Evolutionary conservation across 1,284 basidiomycete species (phyloP), one percentile per base, ranked within the genome.

Genomic region (Malassezia yamatoensis): DNA sequence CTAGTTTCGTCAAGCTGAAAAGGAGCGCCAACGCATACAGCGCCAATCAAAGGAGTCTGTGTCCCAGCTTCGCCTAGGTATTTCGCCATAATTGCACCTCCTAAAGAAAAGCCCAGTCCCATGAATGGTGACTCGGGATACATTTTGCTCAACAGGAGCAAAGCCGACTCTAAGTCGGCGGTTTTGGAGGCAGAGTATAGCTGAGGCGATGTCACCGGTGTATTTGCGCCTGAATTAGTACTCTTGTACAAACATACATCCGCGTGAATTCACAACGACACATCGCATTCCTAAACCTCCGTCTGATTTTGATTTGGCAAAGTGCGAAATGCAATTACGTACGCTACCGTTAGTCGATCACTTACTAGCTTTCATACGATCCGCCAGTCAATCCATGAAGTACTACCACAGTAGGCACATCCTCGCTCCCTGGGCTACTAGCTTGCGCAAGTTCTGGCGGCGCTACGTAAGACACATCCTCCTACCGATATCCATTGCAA

Each of bases 91-190:
- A 96, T 85, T 68, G 89, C 88, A 37, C 90, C 88, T 49, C 93
- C 94, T 44, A 99, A 82, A 3, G 89, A 94, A 78, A 96, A 98
- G 6, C 90, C 90, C 29, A 94, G 77, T 11, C 88, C 93, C 34
- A 91, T 78, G 38, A 96, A 78, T 7, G 85, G 86, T 0, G 90
- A 88, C 20, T 81, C 76, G 2, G 94, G 90, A 67, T 85, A 91
- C 56, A 78, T 77, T 56, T 82, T 76, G 5, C 83, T 80, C 49
- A 96, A 81, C 76, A 87, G 86, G 69, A 86, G 80, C 42, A 91
- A 76, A 1, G 88, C 86, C 52, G 83, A 83, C 43, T 88, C 83
- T 35, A 91, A 78, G 76, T 96, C 91, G 61, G 88, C 84, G 11
- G 89, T 91, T 63, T 88, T 78, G 51, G 68, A 61, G 15, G 73